Evolutionary conservation across 2,329 filamentous ascomycete genomes (phyloP), one percentile per base, ranked within the genome.

Genomic region (Periconia sp.): DNA sequence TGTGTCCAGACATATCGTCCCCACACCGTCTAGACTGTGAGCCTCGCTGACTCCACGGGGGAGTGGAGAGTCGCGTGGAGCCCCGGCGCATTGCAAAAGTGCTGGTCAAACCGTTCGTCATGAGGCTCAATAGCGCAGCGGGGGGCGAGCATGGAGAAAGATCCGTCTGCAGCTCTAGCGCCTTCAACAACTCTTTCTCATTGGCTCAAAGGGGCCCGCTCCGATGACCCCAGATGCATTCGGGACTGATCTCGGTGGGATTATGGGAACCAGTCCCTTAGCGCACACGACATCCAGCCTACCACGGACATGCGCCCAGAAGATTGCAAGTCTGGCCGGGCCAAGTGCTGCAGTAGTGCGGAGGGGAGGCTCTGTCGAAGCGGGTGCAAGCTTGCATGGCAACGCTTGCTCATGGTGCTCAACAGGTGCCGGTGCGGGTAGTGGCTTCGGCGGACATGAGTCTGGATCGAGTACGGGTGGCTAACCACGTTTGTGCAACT

Each of bases 81-180:
- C 44, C 43, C 41, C 33, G 29, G n/a, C n/a, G 32, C 40, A 44
- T 41, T 38, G 49, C 36, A 38, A 35, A 32, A 34, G 43, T 39
- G 38, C 43, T 40, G 42, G 50, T 39, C 38, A 32, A 33, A 40
- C 48, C 40, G 40, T 43, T 52, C 41, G 46, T 29, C 51, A 48
- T 63, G 56, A 59, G 59, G 59, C 59, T 63, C 57, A 60, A 61
- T 48, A 49, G 46, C 39, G 13, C 38, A 49, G 54, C 57, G 57
- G 57, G 48, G 38, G 43, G n/a, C n/a, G 13, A 24, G 26, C 35
- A 45, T 42, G 43, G 43, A 43, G 36, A 32, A 22, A 30, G 29
- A 35, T 36, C 43, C 44, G 36, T 35, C 37, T 29, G 35, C 45
- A 23, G 23, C 17, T 30, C 29, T 40, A 41, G 42, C 26, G 26